Base-by-base conservation (phyloP, 441 rosid genomes). In the Raphanus hybrid region DNA sequence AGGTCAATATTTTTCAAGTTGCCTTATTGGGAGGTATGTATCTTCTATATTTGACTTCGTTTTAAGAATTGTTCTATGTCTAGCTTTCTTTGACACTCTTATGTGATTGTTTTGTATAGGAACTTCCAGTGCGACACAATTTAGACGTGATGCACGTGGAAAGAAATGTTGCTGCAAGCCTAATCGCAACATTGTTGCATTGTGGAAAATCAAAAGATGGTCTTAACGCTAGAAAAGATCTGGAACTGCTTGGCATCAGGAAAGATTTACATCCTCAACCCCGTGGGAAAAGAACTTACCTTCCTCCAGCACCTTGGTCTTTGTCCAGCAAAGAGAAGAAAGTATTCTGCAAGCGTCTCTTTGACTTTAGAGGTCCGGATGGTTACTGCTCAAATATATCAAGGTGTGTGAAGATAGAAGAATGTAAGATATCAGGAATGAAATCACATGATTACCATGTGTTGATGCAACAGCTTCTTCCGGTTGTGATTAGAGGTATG, bases 1-100 rank as follows among this genome's bases (percentile, higher is more conserved):
- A n/a, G 48, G 12, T 41, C 48, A 41, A 0, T 60, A 0, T 60
- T 60, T 12, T 60, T 60, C 39, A 26, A 29, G 8, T 27, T 60
- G 9, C 64, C 64, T 11, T 60, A 60, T 60, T 60, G 39, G 64
- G 64, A 60, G 39, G 64, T 60, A 60, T 60, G 37, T 41, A 9
- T 41, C 48, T 41, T 41, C 12, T 41, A 41, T 41, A 41, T 41
- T n/a, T 41, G 12, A 41, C 9, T n/a, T n/a, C n/a, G n/a, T n/a
- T n/a, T n/a, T n/a, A n/a, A n/a, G n/a, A n/a, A n/a, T n/a, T n/a
- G n/a, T n/a, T n/a, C n/a, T n/a, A n/a, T n/a, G n/a, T n/a, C 2
- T 41, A 7, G 0, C 9, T 37, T 37, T 37, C 43, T 37, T 37
- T 37, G 43, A 37, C 43, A 37, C 43, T 37, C 1, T 37, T 37